Evolutionary conservation across 495 filamentous ascomycete species (phyloP), one percentile per base, ranked within the genome.

Genomic region (Podospora pseudopauciseta): DNA sequence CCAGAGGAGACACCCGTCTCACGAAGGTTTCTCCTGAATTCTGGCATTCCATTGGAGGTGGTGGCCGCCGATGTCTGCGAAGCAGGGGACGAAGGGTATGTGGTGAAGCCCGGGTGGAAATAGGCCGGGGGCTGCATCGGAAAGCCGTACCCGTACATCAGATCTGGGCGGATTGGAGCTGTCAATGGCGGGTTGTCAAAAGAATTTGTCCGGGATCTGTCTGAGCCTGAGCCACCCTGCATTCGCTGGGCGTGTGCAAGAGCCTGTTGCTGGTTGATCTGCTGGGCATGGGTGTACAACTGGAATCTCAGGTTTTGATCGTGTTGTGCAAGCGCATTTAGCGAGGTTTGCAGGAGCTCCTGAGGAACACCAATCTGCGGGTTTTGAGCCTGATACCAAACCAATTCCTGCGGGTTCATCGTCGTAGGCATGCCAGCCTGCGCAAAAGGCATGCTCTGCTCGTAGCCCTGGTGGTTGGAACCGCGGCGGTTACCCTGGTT

Each of bases 171-270:
- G 23, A 85, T 67, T 2, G 84, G 83, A 9, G 84, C 83, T 34
- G 80, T 80, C 54, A 85, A 67, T 15, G 85, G 84, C 15, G 81
- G 80, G 57, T 79, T 84, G 67, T 84, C 81, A 60, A 87, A 83
- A 30, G 85, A 87, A 64, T 80, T 85, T 0, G 82, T 84, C 60
- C 85, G 80, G 60, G 83, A 81, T 34, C 84, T 80, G 68, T 86
- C 85, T 16, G 76, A 69, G 3, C 72, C 62, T 6, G 75, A 72
- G 4, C 73, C 75, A 23, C 76, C 74, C 63, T 82, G 81, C 73
- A 78, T 75, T 68, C 79, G 76, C 66, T 81, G 82, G 34, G 73
- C 74, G 66, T 84, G 82, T 26, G 80, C 80, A 26, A 84, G 74
- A 20, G 77, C 77, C 64, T 81, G 80, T 60, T 78, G 77, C 67